Base-by-base conservation (phyloP, 176 grass and related monocot species). In the Carex myosuroides region DNA sequence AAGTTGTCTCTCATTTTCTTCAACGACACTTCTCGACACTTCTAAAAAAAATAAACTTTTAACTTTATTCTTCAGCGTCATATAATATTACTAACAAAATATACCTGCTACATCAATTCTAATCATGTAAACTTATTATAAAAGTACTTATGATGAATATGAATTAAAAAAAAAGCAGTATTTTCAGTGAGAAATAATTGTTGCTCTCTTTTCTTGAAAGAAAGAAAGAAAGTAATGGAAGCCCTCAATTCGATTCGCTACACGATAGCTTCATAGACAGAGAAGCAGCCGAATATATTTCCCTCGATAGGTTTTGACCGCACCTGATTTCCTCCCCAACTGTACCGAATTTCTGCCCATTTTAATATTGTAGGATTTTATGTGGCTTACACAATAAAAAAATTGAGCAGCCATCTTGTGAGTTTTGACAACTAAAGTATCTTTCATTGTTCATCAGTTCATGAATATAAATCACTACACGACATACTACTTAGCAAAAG, bases 241-340 rank as follows among this genome's bases (percentile, higher is more conserved):
- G 55, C 37, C 10, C 8, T 20, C 37, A 42, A 14, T 26, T 55
- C 29, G 18, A 78, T 46, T 78, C 41, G 72, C 72, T 9, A 29
- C 72, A 55, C 41, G 46, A 52, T 5, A 56, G n/a, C 6, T 78
- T 55, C 46, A 52, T 13, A 3, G 24, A 30, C 13, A 46, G 1
- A 16, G 50, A 24, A 53, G 46, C 50, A 52, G 11, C 8, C 13
- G 46, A 77, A 55, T 26, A 48, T n/a, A 55, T 55, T 78, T 55
- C 81, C 52, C 8, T 69, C 18, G 16, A 30, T 58, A 13, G 16
- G 42, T 29, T 84, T 84, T 74, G 82, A 84, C 82, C 66, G 66
- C 82, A 35, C 66, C 60, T 62, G 29, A 55, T 66, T 17, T 70
- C 29, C 20, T 66, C 12, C n/a, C 6, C 6, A 17, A 78, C 35